Evolutionary conservation across 495 filamentous ascomycete genomes (phyloP).

Genomic region (Lindgomyces ingoldianus): DNA sequence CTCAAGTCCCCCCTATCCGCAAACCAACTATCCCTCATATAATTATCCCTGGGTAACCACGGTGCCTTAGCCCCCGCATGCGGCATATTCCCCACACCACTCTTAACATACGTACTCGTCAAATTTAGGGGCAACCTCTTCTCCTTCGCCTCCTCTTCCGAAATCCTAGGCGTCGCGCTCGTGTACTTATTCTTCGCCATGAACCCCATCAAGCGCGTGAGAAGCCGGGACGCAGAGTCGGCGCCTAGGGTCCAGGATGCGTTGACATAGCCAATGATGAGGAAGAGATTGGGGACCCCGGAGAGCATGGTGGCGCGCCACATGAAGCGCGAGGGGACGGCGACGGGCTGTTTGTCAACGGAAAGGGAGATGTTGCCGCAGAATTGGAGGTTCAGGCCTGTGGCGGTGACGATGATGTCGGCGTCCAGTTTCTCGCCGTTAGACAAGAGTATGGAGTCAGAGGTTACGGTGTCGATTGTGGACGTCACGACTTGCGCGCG

Average conservation of each 20-base stretch:
- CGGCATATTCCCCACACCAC: conserved; percentile 48
- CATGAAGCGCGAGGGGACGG: conserved; percentile 52
- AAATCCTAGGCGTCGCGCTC: conserved; percentile 39
- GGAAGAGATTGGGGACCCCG: conserved; percentile 58
- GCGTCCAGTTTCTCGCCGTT: conserved; percentile 58
- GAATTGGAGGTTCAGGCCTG: conserved; percentile 63
- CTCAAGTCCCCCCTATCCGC: conserved; percentile 54
- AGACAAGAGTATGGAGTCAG: conserved; percentile 58
- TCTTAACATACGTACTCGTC: conserved; percentile 55
- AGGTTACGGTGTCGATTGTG: conserved; percentile 63
- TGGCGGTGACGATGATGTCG: conserved; percentile 76
- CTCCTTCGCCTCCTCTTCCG: conserved; percentile 39
- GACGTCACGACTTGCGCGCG: conserved; percentile 68
- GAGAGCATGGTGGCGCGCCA: conserved; percentile 65
- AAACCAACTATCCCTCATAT: conserved; percentile 55
- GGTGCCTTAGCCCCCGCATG: conserved; percentile 52
- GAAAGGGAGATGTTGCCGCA: conserved; percentile 52
- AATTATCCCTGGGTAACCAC: conserved; percentile 59
- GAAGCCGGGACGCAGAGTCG: conserved; percentile 54
- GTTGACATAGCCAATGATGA: conserved; percentile 61
- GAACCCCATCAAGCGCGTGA: conserved; percentile 50
- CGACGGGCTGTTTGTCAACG: conserved; percentile 58
- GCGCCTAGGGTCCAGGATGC: conserved; percentile 62
- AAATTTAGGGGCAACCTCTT: conserved; percentile 50
- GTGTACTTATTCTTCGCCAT: conserved; percentile 48